These are phyloP conservation scores for Taiozyma sp. DNA, from an alignment of 1,139 yeast species.

Conservation along the genomic window DNA sequence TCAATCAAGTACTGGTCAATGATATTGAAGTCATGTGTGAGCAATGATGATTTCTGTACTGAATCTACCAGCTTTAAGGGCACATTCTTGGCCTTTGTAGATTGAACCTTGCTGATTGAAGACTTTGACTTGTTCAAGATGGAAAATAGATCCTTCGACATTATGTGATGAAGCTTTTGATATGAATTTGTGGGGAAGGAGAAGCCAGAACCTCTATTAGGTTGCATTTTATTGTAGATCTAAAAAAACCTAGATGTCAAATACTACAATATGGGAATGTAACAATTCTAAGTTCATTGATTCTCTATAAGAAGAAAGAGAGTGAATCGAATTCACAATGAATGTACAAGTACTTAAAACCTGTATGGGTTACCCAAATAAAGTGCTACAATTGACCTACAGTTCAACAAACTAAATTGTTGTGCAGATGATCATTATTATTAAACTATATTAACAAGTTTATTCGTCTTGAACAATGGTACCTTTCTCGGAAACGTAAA, in stretches of 20 bases:
- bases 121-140: neutral
- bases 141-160: neutral
- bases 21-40: neutral
- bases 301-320: neutral
- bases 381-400: slow-evolving; percentile 2
- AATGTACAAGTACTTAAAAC: neutral
- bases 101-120: neutral
- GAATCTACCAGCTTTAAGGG: neutral
- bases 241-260: neutral
- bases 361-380: neutral
- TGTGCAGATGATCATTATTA: slow-evolving; percentile 5
- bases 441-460: slow-evolving; percentile 8
- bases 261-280: neutral
- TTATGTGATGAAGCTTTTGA: neutral
- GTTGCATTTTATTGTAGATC: neutral
- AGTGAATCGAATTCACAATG: neutral
- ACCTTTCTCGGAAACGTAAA: slow-evolving; percentile 97
- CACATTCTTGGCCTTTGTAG: neutral
- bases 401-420: slow-evolving; percentile 10
- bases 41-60: neutral
- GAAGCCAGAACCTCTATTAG: neutral
- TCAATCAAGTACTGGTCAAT: neutral
- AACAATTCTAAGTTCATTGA: neutral
- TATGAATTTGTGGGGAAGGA: neutral
- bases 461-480: slow-evolving; percentile 49